Percentiles rank a stretch among this genome's conserved stretches.
phyloP scores from a whole-genome alignment of 768 basidiomycete species.

The Inosperma sp. region DNA sequence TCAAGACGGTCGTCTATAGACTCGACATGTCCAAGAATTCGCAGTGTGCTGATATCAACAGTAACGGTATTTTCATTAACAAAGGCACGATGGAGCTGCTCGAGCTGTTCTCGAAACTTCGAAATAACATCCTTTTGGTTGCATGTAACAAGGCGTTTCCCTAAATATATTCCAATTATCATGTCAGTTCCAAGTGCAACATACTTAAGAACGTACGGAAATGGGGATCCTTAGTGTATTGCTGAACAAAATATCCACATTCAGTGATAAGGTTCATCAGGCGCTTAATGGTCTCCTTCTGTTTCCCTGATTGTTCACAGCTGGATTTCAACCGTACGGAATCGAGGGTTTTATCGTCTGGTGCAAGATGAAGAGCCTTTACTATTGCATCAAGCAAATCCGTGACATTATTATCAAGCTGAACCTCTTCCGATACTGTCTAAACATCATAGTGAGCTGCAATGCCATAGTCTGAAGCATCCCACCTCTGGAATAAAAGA shows the following conservation, averaged over 20 bases:
- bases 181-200: too few relatives aligned
- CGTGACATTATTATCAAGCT: background rate
- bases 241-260: background rate
- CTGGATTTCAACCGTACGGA: too few relatives aligned
- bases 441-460: background rate
- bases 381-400: background rate
- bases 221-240: background rate
- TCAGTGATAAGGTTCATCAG: background rate
- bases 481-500: slow-evolving; percentile 3
- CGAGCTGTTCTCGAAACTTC: too few relatives aligned
- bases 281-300: background rate
- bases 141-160: background rate
- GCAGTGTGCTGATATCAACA: too few relatives aligned
- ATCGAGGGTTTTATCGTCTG: background rate
- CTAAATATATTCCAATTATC: background rate
- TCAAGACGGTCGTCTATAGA: too few relatives aligned
- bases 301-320: background rate
- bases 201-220: background rate
- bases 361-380: background rate
- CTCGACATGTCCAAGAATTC: too few relatives aligned
- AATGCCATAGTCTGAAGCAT: background rate
- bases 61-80: too few relatives aligned
- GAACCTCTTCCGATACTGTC: background rate
- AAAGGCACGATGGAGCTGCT: too few relatives aligned
- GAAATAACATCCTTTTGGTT: too few relatives aligned